Evolutionary conservation across 495 filamentous ascomycete genomes (phyloP), one percentile per base, ranked within the genome.

Genomic region (Podospora pseudopauciseta): DNA sequence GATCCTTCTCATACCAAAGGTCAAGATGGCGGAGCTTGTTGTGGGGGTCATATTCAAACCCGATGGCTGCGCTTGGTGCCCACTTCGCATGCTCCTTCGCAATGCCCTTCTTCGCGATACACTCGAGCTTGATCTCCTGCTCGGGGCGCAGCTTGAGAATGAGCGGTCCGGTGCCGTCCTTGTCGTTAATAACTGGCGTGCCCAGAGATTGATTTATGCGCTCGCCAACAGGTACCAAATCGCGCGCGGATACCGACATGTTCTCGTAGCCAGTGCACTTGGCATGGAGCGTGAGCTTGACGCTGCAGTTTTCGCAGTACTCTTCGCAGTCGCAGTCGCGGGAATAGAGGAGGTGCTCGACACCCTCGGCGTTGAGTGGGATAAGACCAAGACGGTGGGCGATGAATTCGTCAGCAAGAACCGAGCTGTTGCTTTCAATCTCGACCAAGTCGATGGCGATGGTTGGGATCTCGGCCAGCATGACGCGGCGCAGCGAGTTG

Each of bases 21-120:
- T 96, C 91, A 55, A 92, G 81, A 81, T 99, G 95, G 67, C 86
- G 83, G 59, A 99, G 80, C 77, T 94, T 96, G 79, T 99, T 99
- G 76, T 94, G 90, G 67, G 95, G 95, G 75, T 99, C 95, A 78
- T 99, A 99, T 79, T 99, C 95, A 73, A 98, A 99, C 27, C 93
- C 95, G 63, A 99, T 89, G 5, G 95, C 96, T 66, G 93, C 84
- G 55, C 90, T 91, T 2, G 96, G 93, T 61, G 91, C 89, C 95
- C 95, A 99, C 77, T 99, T 99, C 0, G 96, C 90, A 82, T 99
- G 95, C 77, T 99, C 95, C 84, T 98, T 99, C 3, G 94, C 93
- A 67, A 97, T 97, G 0, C 95, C 95, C 83, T 98, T 98, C 85
- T 97, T 97, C 64, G 93, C 96, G 70, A 97, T 88, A 74, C 94